phyloP scores from a whole-genome alignment of 208 protist species.

The Balamuthia mandrillaris region DNA sequence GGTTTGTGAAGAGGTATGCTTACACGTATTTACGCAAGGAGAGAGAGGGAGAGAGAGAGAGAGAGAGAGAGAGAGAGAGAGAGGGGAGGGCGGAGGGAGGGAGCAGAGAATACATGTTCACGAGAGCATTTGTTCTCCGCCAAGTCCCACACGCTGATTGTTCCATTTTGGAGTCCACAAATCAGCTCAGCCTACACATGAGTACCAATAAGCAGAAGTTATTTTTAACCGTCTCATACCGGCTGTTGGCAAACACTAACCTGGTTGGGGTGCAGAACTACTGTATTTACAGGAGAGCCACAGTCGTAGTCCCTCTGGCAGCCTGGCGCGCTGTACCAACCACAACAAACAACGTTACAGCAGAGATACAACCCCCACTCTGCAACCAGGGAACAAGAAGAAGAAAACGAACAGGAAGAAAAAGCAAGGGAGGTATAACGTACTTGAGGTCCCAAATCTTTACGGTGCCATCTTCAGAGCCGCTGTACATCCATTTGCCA shows the following conservation, averaged over 20 bases:
- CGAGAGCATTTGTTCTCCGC: conserved; percentile 63
- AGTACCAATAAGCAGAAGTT: background rate
- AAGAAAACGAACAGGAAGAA: too few species aligned
- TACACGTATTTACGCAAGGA: background rate
- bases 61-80: background rate
- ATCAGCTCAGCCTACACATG: conserved; percentile 70
- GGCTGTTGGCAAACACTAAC: background rate
- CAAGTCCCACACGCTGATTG: conserved; percentile 77
- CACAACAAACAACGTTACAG: background rate
- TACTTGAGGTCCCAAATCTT: conserved; percentile 84
- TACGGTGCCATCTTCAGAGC: conserved; percentile 79
- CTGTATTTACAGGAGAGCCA: conserved; percentile 70
- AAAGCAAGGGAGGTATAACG: too few species aligned
- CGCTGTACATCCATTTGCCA: conserved; percentile 82
- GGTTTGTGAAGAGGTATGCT: background rate
- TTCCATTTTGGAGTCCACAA: conserved; percentile 75
- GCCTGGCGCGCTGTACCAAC: conserved; percentile 51
- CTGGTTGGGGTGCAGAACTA: conserved; percentile 75
- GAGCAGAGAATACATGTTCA: conserved; percentile 54
- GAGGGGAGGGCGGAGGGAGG: background rate
- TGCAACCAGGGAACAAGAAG: too few species aligned
- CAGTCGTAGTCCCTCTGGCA: conserved; percentile 74
- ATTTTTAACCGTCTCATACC: background rate
- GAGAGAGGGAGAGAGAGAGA: too few species aligned
- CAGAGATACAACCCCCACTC: too few species aligned